Base-by-base conservation (phyloP, 768 basidiomycete species). In the Tulasnella calospora region DNA sequence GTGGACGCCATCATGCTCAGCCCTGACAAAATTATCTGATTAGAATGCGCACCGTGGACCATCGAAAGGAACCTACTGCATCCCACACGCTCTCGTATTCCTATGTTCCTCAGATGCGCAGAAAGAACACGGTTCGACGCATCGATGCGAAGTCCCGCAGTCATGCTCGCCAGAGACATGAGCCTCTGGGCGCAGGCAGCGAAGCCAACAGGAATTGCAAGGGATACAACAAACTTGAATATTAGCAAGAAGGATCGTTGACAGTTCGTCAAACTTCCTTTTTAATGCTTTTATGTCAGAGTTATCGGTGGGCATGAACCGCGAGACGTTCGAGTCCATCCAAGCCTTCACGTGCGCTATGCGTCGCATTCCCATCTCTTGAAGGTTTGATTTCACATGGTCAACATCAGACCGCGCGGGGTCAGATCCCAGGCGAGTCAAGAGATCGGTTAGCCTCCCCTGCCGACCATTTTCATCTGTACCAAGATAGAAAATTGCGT, bases 201-300 rank as follows among this genome's bases (percentile, higher is more conserved):
- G 77, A 23, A 78, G 67, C 19, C 38, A 44, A 35, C 77, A 78
- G 61, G 77, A 78, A 0, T 12, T n/a, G 46, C 77, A 78, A 23
- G 0, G 2, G 27, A n/a, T 38, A 19, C 0, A 13, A 27, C 79
- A 79, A 57, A 79, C 23, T 44, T 79, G 71, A n/a, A 76, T 33
- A 57, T 67, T 76, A n/a, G 67, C 36, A 8, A 72, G 27, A 0
- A 72, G 17, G 7, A 17, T 30, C 13, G 36, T 46, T 12, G 71
- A 41, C 4, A 72, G 36, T 1, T 30, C 38, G 27, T 72, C 71
- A 27, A 72, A 1, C 36, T 72, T 15, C 71, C 36, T 23, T 17
- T 72, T 21, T 17, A 72, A 40, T 0, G 36, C 10, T 7, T 46
- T 27, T 0, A 72, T 72, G 23, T 72, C 71, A 4, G 71, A 30